phyloP scores from a whole-genome alignment of 1,284 basidiomycete species.

The Cryptococcus amylolentus region DNA sequence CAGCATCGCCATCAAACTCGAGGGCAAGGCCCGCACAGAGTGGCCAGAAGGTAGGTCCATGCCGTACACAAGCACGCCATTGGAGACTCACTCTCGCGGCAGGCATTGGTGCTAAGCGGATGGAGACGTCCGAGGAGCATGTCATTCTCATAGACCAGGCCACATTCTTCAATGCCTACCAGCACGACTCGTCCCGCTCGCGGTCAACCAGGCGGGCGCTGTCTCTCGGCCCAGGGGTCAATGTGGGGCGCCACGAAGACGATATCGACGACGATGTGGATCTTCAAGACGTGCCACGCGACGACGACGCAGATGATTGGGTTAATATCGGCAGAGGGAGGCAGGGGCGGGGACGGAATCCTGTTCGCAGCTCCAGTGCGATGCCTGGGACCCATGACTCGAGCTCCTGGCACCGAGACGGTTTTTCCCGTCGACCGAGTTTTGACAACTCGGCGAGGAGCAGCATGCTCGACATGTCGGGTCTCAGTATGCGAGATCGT shows the following conservation, averaged over 20 bases:
- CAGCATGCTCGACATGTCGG: slow-evolving; percentile 7
- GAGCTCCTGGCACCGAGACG: slow-evolving; percentile 25
- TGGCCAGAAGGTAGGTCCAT: slow-evolving; percentile 77
- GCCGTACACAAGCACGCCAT: background rate
- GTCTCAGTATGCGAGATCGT: slow-evolving; percentile 24
- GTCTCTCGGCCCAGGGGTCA: slow-evolving; percentile 72
- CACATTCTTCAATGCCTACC: slow-evolving; percentile 65
- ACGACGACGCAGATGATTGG: slow-evolving; percentile 16
- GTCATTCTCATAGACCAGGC: slow-evolving; percentile 68
- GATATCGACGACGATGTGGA: slow-evolving; percentile 50
- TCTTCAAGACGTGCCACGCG: slow-evolving; percentile 18
- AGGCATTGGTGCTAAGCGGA: slow-evolving; percentile 74
- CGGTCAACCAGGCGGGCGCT: slow-evolving; percentile 56
- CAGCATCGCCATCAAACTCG: slow-evolving; percentile 74
- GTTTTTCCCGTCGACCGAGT: slow-evolving; percentile 25
- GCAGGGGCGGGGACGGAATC: background rate
- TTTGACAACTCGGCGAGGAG: slow-evolving; percentile 7
- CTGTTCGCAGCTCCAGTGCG: slow-evolving; percentile 33
- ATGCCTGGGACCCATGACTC: slow-evolving; percentile 32
- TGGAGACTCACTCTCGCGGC: slow-evolving; percentile 2
- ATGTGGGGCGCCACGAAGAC: slow-evolving; percentile 48
- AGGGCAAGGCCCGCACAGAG: slow-evolving; percentile 62
- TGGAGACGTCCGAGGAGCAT: slow-evolving; percentile 78
- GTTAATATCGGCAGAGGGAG: slow-evolving; percentile 6
- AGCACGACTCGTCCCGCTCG: slow-evolving; percentile 24